Evolutionary conservation across 805 yeast species (phyloP).

Genomic region (Spathaspora gorwiae): DNA sequence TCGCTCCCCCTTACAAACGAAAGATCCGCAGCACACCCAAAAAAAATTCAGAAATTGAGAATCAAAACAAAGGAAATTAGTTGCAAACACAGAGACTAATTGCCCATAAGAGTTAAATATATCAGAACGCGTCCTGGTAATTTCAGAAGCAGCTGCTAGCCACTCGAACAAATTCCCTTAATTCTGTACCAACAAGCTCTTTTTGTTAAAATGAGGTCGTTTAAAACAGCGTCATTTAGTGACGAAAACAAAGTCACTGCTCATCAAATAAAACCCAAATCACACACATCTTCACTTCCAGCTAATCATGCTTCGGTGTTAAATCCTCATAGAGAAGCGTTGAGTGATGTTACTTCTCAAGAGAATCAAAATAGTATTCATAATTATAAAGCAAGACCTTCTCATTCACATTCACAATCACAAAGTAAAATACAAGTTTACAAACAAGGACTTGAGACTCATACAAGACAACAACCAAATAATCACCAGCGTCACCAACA

Average conservation of each 20-base stretch:
- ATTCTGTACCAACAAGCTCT: not conserved
- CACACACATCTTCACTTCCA: conserved; percentile 1
- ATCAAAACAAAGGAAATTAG: no score
- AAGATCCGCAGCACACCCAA: no score
- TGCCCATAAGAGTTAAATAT: no score
- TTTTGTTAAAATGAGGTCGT: conserved; percentile 9
- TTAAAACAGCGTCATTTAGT: conserved; percentile 8
- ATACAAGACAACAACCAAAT: not conserved
- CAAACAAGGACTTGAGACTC: not conserved
- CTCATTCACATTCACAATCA: conserved; percentile 4
- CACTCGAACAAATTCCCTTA: no score
- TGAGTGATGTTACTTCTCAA: conserved; percentile 24
- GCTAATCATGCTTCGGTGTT: not conserved
- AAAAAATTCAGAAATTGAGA: no score
- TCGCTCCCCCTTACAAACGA: no score
- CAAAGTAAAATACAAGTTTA: conserved; percentile 1
- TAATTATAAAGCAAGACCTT: conserved; percentile 1
- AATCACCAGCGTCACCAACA: no score
- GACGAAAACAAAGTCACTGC: conserved; percentile 14
- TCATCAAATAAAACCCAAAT: conserved; percentile 2
- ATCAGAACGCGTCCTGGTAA: no score
- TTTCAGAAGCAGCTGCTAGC: no score
- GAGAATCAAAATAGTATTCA: conserved; percentile 9
- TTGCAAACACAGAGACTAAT: no score
- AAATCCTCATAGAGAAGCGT: conserved; percentile 19